Evolutionary conservation across 352 stramenopile genomes (phyloP).

Genomic region (Pythium aphanidermatum): DNA sequence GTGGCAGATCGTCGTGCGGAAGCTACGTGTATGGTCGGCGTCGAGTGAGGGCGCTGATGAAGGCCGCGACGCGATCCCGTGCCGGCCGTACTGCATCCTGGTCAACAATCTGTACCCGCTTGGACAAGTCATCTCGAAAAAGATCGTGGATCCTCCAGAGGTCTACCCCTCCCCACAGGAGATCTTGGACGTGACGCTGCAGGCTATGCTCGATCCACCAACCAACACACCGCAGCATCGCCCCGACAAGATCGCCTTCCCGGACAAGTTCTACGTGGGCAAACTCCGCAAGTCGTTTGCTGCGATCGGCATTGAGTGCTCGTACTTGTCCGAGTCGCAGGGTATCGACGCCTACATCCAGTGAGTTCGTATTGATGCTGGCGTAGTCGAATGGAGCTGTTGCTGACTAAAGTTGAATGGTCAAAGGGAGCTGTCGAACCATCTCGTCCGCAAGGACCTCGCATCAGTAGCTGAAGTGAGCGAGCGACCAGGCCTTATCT

Average conservation of each 20-base stretch:
- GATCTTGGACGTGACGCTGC: slow-evolving; percentile 66
- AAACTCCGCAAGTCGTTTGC: slow-evolving; percentile 71
- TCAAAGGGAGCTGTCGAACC: slow-evolving; percentile 69
- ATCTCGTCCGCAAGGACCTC: slow-evolving; percentile 79
- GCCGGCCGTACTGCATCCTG: slow-evolving; percentile 78
- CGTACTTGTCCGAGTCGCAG: slow-evolving; percentile 79
- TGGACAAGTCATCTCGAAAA: slow-evolving; percentile 81
- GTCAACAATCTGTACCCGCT: slow-evolving; percentile 86
- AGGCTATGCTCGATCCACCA: slow-evolving; percentile 73
- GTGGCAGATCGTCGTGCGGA: slow-evolving; percentile 85
- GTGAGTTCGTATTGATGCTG: slow-evolving; percentile 13
- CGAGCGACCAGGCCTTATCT: slow-evolving; percentile 56
- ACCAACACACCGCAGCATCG: slow-evolving; percentile 68
- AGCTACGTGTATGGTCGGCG: slow-evolving; percentile 83
- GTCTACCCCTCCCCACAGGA: slow-evolving; percentile 60
- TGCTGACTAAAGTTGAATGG: not conserved
- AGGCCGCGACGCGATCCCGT: slow-evolving; percentile 54
- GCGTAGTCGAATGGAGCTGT: not conserved
- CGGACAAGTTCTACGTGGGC: slow-evolving; percentile 71
- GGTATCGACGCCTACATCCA: slow-evolving; percentile 81
- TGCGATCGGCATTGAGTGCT: slow-evolving; percentile 75
- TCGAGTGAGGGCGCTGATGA: slow-evolving; percentile 55
- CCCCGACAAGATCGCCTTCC: slow-evolving; percentile 82
- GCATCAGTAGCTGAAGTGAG: slow-evolving; percentile 72
- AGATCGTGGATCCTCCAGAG: slow-evolving; percentile 80